phyloP scores from a whole-genome alignment of 1,139 yeast genomes.

The Magnusiomyces ingens region DNA sequence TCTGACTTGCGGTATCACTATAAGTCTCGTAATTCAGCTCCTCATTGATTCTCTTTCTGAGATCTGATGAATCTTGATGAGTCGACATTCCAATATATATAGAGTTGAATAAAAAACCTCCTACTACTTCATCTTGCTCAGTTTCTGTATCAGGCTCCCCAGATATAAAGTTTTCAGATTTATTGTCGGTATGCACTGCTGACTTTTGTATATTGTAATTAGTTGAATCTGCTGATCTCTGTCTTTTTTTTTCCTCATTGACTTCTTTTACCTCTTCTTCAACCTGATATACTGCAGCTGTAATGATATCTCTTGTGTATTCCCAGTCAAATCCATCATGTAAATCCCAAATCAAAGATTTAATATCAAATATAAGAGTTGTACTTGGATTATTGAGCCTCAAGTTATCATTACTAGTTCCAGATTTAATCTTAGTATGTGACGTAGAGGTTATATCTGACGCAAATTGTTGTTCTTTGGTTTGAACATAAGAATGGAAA shows the following conservation, averaged over 20 bases:
- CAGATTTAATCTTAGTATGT: background rate
- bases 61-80: constrained; percentile 40
- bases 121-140: constrained; percentile 38
- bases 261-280: constrained; percentile 44
- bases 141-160: constrained; percentile 19
- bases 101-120: constrained; percentile 66
- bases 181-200: background rate
- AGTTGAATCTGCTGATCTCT: constrained; percentile 8
- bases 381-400: background rate
- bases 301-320: constrained; percentile 61
- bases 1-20: constrained; percentile 26
- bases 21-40: constrained; percentile 31
- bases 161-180: constrained; percentile 4
- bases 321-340: constrained; percentile 95
- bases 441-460: background rate
- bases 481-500: background rate
- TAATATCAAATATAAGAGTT: constrained; percentile 7
- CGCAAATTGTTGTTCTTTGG: background rate
- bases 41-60: constrained; percentile 51
- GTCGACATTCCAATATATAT: constrained; percentile 60
- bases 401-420: background rate
- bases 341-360: constrained; percentile 42
- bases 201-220: constrained; percentile 10
- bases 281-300: constrained; percentile 54
- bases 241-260: constrained; percentile 18